Conservation (phyloP, 2,329 filamentous ascomycete species). For the Hymenoscyphus albidus region DNA sequence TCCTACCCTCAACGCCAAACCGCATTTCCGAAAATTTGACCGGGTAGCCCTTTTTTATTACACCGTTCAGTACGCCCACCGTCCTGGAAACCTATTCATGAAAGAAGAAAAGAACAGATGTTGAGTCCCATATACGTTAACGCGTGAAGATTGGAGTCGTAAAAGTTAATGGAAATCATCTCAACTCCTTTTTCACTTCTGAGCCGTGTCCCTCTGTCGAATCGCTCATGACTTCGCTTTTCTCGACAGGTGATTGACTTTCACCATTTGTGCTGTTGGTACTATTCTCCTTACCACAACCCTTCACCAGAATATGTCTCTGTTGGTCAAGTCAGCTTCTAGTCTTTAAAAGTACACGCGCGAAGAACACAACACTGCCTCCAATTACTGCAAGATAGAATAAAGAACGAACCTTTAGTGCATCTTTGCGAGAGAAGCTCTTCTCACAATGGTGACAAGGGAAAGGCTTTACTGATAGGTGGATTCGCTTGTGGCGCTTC, state of each 20-base stretch:
- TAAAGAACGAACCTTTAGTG: conserved; percentile 72
- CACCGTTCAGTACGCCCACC: conserved; percentile 22
- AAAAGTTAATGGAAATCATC: neutral
- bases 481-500: conserved; percentile 93
- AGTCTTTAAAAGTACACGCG: conserved; percentile 4
- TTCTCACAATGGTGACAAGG: conserved; percentile 90
- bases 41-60: conserved; percentile 4
- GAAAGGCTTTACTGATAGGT: conserved; percentile 92
- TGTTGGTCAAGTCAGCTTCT: conserved; percentile 37
- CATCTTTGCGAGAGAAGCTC: conserved; percentile 95
- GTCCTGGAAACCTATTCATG: conserved; percentile 11
- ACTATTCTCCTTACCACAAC: conserved; percentile 51
- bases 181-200: conserved; percentile 25
- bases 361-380: conserved; percentile 5
- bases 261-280: conserved; percentile 22
- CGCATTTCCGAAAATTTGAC: neutral
- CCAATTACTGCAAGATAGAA: conserved; percentile 21
- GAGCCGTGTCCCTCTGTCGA: conserved; percentile 28
- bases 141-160: neutral
- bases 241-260: conserved; percentile 32
- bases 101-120: conserved; percentile 6
- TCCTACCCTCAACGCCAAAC: conserved; percentile 1
- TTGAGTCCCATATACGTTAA: conserved; percentile 14
- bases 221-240: conserved; percentile 33
- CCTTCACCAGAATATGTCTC: conserved; percentile 66